Base-by-base conservation (phyloP, 306 rosid genomes). In the Castanea mollissima region DNA sequence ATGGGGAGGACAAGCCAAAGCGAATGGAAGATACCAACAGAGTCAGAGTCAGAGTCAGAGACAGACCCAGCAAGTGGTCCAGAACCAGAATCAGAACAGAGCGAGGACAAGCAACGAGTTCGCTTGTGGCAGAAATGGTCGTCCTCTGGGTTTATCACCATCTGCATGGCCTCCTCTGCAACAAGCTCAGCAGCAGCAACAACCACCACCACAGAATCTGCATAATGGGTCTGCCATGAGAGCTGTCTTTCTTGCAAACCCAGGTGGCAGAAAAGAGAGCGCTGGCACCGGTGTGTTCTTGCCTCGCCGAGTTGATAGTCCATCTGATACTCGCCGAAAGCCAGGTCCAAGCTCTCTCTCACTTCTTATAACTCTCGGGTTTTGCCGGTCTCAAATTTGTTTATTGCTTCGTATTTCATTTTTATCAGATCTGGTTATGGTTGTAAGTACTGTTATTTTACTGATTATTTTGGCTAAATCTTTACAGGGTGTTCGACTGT, bases 271-370 rank as follows among this genome's bases (percentile, higher is more conserved):
- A 70, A 87, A 82, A 71, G 95, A 84, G 52, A 83, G 92, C 32
- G 64, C 86, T 1, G 99, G 99, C 15, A 94, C 99, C 2, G 99
- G 99, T 1, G 99, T 94, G 8, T 94, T 94, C 69, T 74, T 94
- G 69, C 99, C 99, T 44, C 91, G 95, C 29, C 83, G 71, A 65
- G 77, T 71, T 18, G 86, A 83, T 6, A 16, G 20, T 4, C 74
- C 78, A 2, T 25, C 81, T 1, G 88, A 87, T 38, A 5, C 85
- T 0, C 73, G 90, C 0, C 83, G 72, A 64, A 92, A 88, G 63
- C 79, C 80, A 83, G 97, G 99, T 90, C 2, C 23, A 16, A 2
- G 1, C 1, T 16, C 1, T 32, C 14, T 23, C 20, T 1, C 0
- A 0, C 2, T 13, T 32, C 20, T 31, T 0, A 15, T 35, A 12